Base-by-base conservation (phyloP, 2,329 filamentous ascomycete genomes). In the Epichloe uncinata region DNA sequence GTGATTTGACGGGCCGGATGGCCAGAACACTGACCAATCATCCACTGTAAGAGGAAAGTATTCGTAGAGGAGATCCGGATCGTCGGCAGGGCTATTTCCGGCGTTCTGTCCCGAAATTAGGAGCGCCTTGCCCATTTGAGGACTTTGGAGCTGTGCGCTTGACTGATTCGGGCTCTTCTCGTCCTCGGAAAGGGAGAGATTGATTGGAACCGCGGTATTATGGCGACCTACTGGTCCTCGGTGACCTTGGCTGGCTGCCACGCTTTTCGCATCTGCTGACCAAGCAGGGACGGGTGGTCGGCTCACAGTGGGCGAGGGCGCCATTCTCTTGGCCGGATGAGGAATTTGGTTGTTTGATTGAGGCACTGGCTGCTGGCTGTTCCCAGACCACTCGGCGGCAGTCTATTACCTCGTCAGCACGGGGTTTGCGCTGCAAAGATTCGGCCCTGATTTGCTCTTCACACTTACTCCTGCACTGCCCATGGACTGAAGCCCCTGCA, bases 41-140 rank as follows among this genome's bases (percentile, higher is more conserved):
- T 96, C 89, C 52, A 95, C 70, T 45, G 85, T 89, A 15, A 97
- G 73, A 0, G 90, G 90, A 56, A 97, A 96, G 63, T 97, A 96
- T 68, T 97, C 90, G 63, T 96, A 96, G 16, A 96, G 71, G 56
- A 90, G 71, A 66, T 96, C 90, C 1, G 83, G 83, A 57, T 84
- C 84, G 58, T 95, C 88, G 55, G 82, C 69, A 35, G 85, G 75
- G 61, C 84, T 82, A 62, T 78, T 75, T 56, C 73, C 74, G 43
- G 60, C 57, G 48, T 66, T 66, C 20, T 67, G 65, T 4, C 61
- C 66, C 2, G 61, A 59, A 9, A 60, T 58, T 5, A 62, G 55
- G 52, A 63, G 55, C 51, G 64, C 56, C 55, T 72, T 74, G n/a
- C 64, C 55, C n/a, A 69, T 66, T 43, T 69, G 68, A 2, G 77